A percentile compares a stretch with the other conserved stretches of the same genome.
Evolutionary conservation across 805 yeast genomes (phyloP).

Genomic region (Cyberlindnera maclurae): DNA sequence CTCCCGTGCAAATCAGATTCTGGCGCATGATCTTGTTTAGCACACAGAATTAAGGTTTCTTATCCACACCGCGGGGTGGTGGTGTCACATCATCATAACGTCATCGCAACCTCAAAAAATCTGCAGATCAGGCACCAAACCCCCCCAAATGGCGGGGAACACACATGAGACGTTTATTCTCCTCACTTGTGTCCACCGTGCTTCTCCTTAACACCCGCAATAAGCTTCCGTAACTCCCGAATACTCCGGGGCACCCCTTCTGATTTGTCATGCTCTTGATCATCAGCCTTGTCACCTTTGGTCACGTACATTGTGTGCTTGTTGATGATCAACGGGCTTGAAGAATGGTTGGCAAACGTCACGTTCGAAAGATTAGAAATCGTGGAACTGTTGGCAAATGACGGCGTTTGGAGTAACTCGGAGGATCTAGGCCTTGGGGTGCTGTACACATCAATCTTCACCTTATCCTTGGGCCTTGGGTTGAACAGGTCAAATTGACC

Average conservation of each 20-base stretch:
- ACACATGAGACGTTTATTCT: too few relatives aligned
- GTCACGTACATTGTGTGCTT: conserved; percentile 9
- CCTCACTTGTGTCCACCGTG: conserved; percentile 5
- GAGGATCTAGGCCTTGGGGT: conserved; percentile 26
- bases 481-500: conserved; percentile 5
- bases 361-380: conserved; percentile 21
- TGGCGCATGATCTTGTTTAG: too few relatives aligned
- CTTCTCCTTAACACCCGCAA: conserved; percentile 19
- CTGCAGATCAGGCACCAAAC: too few relatives aligned
- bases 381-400: conserved; percentile 19
- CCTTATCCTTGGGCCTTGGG: conserved; percentile 6
- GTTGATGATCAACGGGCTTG: conserved; percentile 8
- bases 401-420: conserved; percentile 23
- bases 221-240: conserved; percentile 18
- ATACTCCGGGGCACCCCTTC: conserved; percentile 18
- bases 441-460: conserved; percentile 18
- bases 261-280: conserved; percentile 1
- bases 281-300: neutral
- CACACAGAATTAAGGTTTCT: too few relatives aligned
- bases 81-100: too few relatives aligned
- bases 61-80: too few relatives aligned
- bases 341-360: conserved; percentile 19
- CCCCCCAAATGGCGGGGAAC: too few relatives aligned
- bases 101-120: too few relatives aligned
- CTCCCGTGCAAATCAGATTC: too few relatives aligned